Evolutionary conservation across 164 flowering plant genomes (phyloP), one percentile per base, ranked within the genome.

Genomic region (Paratinospora sagittata): DNA sequence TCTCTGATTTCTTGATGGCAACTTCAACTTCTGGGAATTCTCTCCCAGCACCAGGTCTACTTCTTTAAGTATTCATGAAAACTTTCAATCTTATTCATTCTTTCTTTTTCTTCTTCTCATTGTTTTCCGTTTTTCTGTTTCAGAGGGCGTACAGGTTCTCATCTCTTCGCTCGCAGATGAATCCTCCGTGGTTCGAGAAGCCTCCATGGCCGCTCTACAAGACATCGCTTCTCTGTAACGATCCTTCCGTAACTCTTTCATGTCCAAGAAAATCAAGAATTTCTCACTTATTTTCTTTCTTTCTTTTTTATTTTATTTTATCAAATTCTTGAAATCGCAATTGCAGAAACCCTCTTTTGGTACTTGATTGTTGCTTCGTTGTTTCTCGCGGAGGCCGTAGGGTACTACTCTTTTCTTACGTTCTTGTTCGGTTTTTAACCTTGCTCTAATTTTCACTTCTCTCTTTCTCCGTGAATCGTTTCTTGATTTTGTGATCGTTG

Each of bases 351-450:
- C 97, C 98, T 2, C 84, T 87, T 45, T 81, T 90, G 72, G 95
- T 94, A 30, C 98, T 94, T 3, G 97, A 94, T 23, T 91, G 95
- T 74, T 94, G 95, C 79, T 86, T 70, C 3, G 71, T 82, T 21
- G 86, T 84, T 52, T 90, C 97, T 37, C 86, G 90, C 24, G 98
- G 98, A n/a, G 97, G 98, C 41, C 89, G 98, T 11, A 78, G 97
- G 82, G 98, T 94, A 86, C 8, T 24, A 1, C n/a, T n/a, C 12
- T 73, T 8, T 14, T n/a, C 8, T 27, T 27, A 19, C 27, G 24
- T 39, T 8, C 13, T 45, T 13, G 2, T 52, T 63, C 33, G 33
- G 3, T 36, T 57, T 66, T 47, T 2, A 10, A 27, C 1, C 14
- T 62, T 16, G 30, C 21, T 16, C 21, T 55, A 9, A 30, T 1